Base-by-base conservation (phyloP, 1,284 basidiomycete genomes). In the Cryptococcus sp. region DNA sequence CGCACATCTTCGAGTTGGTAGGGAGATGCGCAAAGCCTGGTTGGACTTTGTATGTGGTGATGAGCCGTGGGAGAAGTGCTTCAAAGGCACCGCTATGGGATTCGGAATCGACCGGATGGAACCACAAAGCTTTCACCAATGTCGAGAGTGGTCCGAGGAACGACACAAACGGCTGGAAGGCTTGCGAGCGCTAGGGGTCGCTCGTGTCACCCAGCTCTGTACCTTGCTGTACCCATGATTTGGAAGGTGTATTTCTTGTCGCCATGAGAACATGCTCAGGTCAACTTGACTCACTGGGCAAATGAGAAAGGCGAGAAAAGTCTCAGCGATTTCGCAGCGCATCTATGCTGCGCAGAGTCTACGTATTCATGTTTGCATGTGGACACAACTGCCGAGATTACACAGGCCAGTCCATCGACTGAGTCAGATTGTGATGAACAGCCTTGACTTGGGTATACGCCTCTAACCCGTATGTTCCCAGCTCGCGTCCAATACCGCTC, bases 401-500 rank as follows among this genome's bases (percentile, higher is more conserved):
- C 7, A 50, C 36, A 7, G 36, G 36, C 36, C 36, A 39, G 7
- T 39, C 36, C 58, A 64, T 52, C 16, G 46, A 54, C 54, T 63
- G 60, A 2, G 61, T 49, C 32, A 69, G 48, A 49, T 91, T 91
- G 83, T 87, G 89, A 64, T 91, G 88, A 14, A 91, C 79, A 19
- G 86, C 85, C 77, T 93, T 93, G 68, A 91, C 82, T 48, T 87
- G 88, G 1, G 84, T 86, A 67, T 93, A 88, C 60, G 84, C 84
- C 18, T 90, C 86, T 49, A 94, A 78, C 14, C 88, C 91, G 62
- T 91, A 85, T 66, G 84, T 87, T 21, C 92, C 92, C 47, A 96
- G 82, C 73, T 97, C 92, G 51, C 91, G 82, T 32, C 85, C 86
- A 52, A 85, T 81, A 18, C 86, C 86, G 53, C 81, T 83, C 66